phyloP scores from a whole-genome alignment of 1,139 yeast genomes.

The Blastobotrys petasosporus region DNA sequence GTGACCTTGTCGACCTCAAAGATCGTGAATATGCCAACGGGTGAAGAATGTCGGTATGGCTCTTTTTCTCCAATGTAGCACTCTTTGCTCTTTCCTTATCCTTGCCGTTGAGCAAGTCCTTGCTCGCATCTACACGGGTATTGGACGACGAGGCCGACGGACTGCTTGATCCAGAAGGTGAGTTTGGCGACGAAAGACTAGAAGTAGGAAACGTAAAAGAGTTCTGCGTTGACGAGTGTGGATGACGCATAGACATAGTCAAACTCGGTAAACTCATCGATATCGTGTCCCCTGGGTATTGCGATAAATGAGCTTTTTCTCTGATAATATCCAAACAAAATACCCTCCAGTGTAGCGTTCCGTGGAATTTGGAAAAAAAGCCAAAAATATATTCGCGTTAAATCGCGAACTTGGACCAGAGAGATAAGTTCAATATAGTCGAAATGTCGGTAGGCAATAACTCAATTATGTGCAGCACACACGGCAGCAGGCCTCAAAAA shows the following conservation, averaged over 20 bases:
- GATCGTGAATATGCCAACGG: slow-evolving; percentile 1
- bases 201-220: slow-evolving; percentile 11
- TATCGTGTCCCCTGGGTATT: background rate
- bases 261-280: slow-evolving; percentile 10
- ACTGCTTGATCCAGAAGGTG: background rate
- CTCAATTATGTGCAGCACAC: background rate
- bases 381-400: background rate
- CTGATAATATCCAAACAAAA: background rate
- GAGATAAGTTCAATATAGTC: background rate
- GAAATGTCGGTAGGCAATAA: background rate
- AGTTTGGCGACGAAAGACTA: background rate
- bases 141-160: background rate
- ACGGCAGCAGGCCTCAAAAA: background rate
- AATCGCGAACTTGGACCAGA: background rate
- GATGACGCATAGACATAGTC: slow-evolving; percentile 11
- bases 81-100: background rate
- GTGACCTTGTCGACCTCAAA: background rate
- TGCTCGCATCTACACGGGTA: background rate
- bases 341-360: background rate
- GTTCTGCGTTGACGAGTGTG: background rate
- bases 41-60: background rate
- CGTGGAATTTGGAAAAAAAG: background rate
- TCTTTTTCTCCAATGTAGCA: background rate
- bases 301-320: background rate
- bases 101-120: background rate